Percentiles rank a stretch among this genome's conserved stretches.
phyloP scores from a whole-genome alignment of 306 rosid species.

The Citrullus amarus region DNA sequence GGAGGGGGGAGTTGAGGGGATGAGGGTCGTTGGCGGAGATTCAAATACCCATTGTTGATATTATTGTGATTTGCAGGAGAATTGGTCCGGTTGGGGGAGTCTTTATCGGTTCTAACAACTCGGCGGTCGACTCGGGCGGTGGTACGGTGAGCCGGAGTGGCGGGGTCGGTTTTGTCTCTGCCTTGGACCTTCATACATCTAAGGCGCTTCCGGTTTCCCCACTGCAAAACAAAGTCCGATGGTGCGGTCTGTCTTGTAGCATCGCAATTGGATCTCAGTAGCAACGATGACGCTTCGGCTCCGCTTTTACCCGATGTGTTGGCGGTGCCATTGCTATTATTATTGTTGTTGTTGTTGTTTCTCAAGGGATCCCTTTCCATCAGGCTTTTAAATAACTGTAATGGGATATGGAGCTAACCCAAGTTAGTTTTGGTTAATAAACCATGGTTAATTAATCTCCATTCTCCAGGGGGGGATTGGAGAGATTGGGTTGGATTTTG shows the following conservation, averaged over 20 bases:
- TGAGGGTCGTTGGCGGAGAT: conserved; percentile 71
- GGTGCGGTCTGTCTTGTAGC: conserved; percentile 37
- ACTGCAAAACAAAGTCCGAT: conserved; percentile 57
- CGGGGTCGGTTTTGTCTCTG: conserved; percentile 37
- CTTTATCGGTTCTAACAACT: conserved; percentile 58
- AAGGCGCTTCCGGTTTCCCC: conserved; percentile 91
- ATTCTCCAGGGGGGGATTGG: not conserved
- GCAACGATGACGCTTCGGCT: conserved; percentile 33
- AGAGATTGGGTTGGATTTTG: not conserved
- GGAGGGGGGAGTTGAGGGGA: conserved; percentile 63
- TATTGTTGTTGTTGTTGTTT: not conserved
- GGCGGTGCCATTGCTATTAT: conserved; percentile 12
- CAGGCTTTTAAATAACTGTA: conserved; percentile 11
- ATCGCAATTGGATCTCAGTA: conserved; percentile 38
- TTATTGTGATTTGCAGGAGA: conserved; percentile 13
- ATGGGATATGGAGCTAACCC: not conserved
- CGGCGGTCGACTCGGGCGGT: conserved; percentile 75
- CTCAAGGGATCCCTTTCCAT: conserved; percentile 55
- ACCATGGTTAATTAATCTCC: conserved; percentile 10
- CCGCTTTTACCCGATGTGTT: conserved; percentile 32
- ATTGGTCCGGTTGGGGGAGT: conserved; percentile 32
- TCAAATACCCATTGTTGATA: conserved; percentile 36
- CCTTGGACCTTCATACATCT: conserved; percentile 89
- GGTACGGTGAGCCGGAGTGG: conserved; percentile 50
- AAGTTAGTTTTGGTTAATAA: conserved; percentile 16